Evolutionary conservation across 345 rosid species (phyloP).

Genomic region (Eucalyptus lansdowneana): DNA sequence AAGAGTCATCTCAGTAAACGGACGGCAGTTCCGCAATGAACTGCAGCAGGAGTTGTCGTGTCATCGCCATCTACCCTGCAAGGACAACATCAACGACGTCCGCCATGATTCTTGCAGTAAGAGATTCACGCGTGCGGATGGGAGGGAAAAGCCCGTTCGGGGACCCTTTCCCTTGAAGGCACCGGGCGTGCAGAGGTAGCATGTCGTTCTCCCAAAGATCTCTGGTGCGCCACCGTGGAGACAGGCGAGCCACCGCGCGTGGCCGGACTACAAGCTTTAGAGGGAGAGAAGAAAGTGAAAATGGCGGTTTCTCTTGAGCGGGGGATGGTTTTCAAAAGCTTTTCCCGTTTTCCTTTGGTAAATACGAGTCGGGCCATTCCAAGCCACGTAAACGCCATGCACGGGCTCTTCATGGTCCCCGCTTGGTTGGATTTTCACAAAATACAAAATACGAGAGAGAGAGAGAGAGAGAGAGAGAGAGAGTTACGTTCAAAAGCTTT

Average conservation of each 20-base stretch:
- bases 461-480: no score
- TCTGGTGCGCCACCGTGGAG: neutral
- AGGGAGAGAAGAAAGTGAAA: neutral
- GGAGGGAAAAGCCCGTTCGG: neutral
- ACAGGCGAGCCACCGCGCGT: neutral
- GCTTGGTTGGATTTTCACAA: neutral
- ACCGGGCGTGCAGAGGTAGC: neutral
- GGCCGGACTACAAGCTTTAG: neutral
- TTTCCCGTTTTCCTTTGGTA: neutral
- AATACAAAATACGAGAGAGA: neutral
- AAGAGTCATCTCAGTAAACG: neutral
- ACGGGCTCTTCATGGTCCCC: neutral
- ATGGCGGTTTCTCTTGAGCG: neutral
- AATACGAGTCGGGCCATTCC: neutral
- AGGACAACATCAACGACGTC: neutral
- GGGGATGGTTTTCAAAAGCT: neutral
- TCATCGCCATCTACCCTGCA: neutral
- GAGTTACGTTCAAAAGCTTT: neutral
- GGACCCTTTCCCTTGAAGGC: neutral
- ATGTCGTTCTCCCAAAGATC: neutral
- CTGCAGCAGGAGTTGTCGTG: neutral
- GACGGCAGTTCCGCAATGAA: neutral
- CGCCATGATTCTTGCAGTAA: neutral
- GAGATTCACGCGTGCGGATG: neutral
- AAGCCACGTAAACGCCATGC: neutral